Evolutionary conservation across 768 basidiomycete species (phyloP).

Genomic region (Mycena metata): DNA sequence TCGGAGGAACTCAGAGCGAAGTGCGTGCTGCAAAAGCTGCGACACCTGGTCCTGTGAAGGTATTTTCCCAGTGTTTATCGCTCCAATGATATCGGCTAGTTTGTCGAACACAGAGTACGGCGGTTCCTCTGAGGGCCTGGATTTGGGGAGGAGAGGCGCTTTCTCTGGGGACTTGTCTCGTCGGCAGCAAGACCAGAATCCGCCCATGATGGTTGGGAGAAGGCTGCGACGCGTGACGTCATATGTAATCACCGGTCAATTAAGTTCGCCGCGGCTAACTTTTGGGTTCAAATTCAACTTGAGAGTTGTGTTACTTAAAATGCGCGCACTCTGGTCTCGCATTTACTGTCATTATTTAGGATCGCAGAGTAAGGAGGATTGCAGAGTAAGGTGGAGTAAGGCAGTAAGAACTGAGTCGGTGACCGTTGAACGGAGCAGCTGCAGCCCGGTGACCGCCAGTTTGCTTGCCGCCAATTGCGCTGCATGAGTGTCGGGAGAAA

Average conservation of each 20-base stretch:
- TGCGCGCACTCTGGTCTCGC: too few relatives aligned
- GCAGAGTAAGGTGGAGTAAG: too few relatives aligned
- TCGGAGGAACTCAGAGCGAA: constrained; percentile 47
- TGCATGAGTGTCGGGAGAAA: too few relatives aligned
- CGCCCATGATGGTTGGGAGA: constrained; percentile 28
- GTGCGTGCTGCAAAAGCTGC: constrained; percentile 41
- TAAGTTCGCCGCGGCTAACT: too few relatives aligned
- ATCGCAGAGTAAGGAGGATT: too few relatives aligned
- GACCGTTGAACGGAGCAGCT: too few relatives aligned
- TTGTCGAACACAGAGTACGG: constrained; percentile 46
- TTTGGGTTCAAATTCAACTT: too few relatives aligned
- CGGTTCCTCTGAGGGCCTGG: background rate
- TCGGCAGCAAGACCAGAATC: constrained; percentile 35
- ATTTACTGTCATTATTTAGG: too few relatives aligned
- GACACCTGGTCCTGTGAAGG: constrained; percentile 55
- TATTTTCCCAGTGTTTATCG: constrained; percentile 54
- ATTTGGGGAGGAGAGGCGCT: constrained; percentile 40
- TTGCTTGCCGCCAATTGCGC: too few relatives aligned
- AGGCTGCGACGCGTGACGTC: constrained; percentile 9
- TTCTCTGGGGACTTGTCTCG: constrained; percentile 35
- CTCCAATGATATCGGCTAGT: constrained; percentile 51
- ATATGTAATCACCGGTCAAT: background rate
- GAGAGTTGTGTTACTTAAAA: too few relatives aligned
- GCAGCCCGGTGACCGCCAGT: too few relatives aligned
- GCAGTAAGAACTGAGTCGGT: too few relatives aligned